These are phyloP conservation scores for Solanum aculeatissimum DNA, from an alignment of 305 asterid species.

Conservation along the genomic window DNA sequence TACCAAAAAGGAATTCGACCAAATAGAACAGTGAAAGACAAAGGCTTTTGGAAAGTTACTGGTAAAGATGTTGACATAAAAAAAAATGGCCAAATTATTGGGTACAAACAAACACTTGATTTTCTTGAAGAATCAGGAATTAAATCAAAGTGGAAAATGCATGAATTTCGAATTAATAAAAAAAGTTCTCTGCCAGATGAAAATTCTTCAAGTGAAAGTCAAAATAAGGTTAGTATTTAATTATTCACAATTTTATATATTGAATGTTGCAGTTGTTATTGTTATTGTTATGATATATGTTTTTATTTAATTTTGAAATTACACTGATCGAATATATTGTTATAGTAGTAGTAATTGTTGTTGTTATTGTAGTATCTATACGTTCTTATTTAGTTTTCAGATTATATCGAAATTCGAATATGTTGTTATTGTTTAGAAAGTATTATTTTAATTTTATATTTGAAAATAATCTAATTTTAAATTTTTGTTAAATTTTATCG, in stretches of 20 bases:
- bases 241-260: not conserved
- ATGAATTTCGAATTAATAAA: constrained; percentile 8
- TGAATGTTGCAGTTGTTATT: too few relatives aligned
- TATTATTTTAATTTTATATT: too few relatives aligned
- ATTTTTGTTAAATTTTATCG: too few relatives aligned
- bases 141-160: constrained; percentile 19
- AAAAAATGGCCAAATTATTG: not conserved
- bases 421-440: not conserved
- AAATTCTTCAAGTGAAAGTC: not conserved
- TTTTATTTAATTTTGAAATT: too few relatives aligned
- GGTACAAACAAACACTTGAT: constrained; percentile 8
- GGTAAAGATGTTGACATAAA: not conserved
- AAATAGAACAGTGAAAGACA: not conserved
- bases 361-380: not conserved
- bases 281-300: too few relatives aligned
- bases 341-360: too few relatives aligned
- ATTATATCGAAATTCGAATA: not conserved
- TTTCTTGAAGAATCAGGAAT: not conserved
- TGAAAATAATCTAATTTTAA: too few relatives aligned
- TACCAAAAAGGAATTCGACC: not conserved
- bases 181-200: not conserved
- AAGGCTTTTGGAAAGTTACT: constrained; percentile 14
- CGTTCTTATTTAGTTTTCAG: not conserved
- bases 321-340: too few relatives aligned
- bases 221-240: not conserved